Evolutionary conservation across 345 rosid genomes (phyloP).

Genomic region (Moricandia moricandioides): DNA sequence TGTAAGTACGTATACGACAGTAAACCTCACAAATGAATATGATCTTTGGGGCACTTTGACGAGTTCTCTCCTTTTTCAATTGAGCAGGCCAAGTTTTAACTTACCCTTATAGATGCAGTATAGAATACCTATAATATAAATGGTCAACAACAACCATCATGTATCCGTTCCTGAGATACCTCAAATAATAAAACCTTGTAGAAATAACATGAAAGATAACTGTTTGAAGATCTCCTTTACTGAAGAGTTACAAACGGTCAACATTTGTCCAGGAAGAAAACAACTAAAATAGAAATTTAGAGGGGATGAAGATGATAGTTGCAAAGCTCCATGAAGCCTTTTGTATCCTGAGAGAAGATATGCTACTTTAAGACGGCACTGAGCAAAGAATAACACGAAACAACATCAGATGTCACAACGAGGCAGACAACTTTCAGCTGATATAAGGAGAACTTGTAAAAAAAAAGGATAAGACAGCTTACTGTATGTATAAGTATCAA

Average conservation of each 20-base stretch:
- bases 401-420: background rate
- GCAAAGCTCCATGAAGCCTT: background rate
- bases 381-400: background rate
- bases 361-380: conserved; percentile 9
- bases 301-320: background rate
- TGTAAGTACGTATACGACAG: too few species aligned
- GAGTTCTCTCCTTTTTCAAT: too few species aligned
- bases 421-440: too few species aligned
- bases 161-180: background rate
- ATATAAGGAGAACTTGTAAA: background rate
- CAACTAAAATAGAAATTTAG: background rate
- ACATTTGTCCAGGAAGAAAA: background rate
- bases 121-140: too few species aligned
- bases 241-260: conserved; percentile 19
- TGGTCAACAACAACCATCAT: background rate
- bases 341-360: background rate
- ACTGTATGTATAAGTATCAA: conserved; percentile 92
- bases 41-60: too few species aligned
- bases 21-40: too few species aligned
- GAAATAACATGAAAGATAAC: background rate
- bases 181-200: background rate
- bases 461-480: conserved; percentile 26
- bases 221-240: background rate
- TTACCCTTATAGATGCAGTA: too few species aligned
- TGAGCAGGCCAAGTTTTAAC: too few species aligned